Evolutionary conservation across 2,329 filamentous ascomycete genomes (phyloP).

Genomic region (Aureobasidium sp.): DNA sequence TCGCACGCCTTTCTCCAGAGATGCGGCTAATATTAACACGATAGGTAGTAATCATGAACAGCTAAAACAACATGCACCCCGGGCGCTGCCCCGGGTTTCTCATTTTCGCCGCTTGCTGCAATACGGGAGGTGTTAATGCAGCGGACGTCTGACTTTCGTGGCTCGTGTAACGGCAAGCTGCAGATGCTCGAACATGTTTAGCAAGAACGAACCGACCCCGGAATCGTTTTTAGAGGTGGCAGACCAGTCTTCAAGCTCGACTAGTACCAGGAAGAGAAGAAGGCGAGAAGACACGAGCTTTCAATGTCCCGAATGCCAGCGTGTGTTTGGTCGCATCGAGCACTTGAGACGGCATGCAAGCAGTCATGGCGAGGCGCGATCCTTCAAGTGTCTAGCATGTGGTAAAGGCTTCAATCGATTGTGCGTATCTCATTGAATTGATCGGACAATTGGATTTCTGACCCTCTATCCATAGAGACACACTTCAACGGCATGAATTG

Average conservation of each 20-base stretch:
- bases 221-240: not conserved
- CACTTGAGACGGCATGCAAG: slow-evolving; percentile 25
- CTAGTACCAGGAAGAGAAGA: slow-evolving; percentile 16
- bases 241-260: not conserved
- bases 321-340: slow-evolving; percentile 24
- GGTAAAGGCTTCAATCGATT: slow-evolving; percentile 24
- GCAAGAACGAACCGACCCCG: not conserved
- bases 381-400: slow-evolving; percentile 23
- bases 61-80: not conserved
- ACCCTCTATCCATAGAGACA: slow-evolving; percentile 20
- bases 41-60: not conserved
- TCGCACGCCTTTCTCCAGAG: not conserved
- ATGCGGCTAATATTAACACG: slow-evolving; percentile 6
- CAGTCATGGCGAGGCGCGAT: slow-evolving; percentile 22
- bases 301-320: slow-evolving; percentile 20
- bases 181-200: slow-evolving; percentile 9
- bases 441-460: not conserved
- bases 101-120: not conserved
- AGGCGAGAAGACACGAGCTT: slow-evolving; percentile 13
- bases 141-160: not conserved
- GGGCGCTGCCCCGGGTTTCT: not conserved
- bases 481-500: slow-evolving; percentile 24
- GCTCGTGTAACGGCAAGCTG: slow-evolving; percentile 9
- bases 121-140: slow-evolving; percentile 4
- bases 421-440: slow-evolving; percentile 4